phyloP scores from a whole-genome alignment of 768 basidiomycete genomes.

The Mycena metata region DNA sequence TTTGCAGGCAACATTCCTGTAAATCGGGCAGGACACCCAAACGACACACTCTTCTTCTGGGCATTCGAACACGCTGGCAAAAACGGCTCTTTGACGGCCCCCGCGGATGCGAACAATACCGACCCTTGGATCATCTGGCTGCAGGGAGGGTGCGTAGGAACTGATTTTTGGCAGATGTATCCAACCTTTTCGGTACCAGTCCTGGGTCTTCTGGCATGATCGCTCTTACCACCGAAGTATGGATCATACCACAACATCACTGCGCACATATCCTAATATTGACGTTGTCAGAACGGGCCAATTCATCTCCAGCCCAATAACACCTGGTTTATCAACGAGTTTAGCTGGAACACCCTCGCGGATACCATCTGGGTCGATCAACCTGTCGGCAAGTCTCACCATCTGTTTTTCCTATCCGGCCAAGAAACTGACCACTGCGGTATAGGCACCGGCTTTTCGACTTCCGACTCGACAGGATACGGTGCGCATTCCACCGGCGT shows the following conservation, averaged over 20 bases:
- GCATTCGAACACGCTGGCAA: constrained; percentile 65
- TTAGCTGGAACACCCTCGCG: constrained; percentile 58
- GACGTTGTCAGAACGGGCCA: constrained; percentile 27
- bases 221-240: constrained; percentile 74
- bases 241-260: constrained; percentile 6
- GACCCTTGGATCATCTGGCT: constrained; percentile 82
- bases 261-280: neutral
- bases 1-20: constrained; percentile 60
- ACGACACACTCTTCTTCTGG: constrained; percentile 76
- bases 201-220: constrained; percentile 81
- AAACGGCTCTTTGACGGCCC: constrained; percentile 66
- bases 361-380: constrained; percentile 68
- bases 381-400: constrained; percentile 49
- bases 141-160: constrained; percentile 60
- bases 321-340: constrained; percentile 50
- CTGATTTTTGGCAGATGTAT: neutral
- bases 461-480: constrained; percentile 58
- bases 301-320: constrained; percentile 44
- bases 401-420: neutral
- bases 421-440: neutral
- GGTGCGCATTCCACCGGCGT: constrained; percentile 44
- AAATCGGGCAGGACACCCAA: constrained; percentile 52
- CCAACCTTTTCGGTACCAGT: constrained; percentile 44
- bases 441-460: constrained; percentile 59
- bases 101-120: constrained; percentile 39